Conservation (phyloP, 2,329 filamentous ascomycete species). For the Thelonectria discophora region DNA sequence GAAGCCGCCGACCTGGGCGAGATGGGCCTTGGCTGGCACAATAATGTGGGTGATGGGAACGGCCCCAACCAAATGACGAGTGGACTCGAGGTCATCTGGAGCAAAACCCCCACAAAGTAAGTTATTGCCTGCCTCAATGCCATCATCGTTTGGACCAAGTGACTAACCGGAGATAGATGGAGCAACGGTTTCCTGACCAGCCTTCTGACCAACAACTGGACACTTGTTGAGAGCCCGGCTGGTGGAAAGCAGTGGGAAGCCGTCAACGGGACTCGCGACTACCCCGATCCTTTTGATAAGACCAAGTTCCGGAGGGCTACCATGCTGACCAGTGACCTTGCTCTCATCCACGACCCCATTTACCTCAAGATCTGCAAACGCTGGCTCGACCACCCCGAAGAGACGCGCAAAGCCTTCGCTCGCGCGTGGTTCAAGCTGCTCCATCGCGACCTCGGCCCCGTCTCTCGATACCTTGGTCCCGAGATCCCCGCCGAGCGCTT, state of each 20-base stretch:
- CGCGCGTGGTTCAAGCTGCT: conserved; percentile 86
- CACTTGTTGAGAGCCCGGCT: conserved; percentile 76
- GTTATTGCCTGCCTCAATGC: background rate
- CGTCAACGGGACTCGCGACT: conserved; percentile 72
- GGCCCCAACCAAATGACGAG: conserved; percentile 78
- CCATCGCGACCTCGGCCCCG: conserved; percentile 81
- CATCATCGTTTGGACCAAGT: no score
- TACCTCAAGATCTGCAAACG: conserved; percentile 81
- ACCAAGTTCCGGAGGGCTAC: conserved; percentile 77
- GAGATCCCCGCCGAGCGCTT: conserved; percentile 75
- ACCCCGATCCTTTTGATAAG: conserved; percentile 75
- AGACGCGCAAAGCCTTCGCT: conserved; percentile 74
- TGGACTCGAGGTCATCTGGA: conserved; percentile 83
- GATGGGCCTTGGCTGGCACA: conserved; percentile 79
- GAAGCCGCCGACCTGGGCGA: conserved; percentile 69
- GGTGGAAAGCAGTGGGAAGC: conserved; percentile 82
- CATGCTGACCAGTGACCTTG: conserved; percentile 80
- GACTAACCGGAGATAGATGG: conserved; percentile 56
- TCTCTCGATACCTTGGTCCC: conserved; percentile 75
- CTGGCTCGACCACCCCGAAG: conserved; percentile 73
- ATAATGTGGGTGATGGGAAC: conserved; percentile 70
- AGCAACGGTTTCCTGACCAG: conserved; percentile 79
- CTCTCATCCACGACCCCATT: conserved; percentile 74
- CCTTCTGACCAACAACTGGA: conserved; percentile 82
- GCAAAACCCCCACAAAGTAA: conserved; percentile 72